phyloP scores from a whole-genome alignment of 2,329 filamentous ascomycete genomes.

The Aspergillaceae sp. region DNA sequence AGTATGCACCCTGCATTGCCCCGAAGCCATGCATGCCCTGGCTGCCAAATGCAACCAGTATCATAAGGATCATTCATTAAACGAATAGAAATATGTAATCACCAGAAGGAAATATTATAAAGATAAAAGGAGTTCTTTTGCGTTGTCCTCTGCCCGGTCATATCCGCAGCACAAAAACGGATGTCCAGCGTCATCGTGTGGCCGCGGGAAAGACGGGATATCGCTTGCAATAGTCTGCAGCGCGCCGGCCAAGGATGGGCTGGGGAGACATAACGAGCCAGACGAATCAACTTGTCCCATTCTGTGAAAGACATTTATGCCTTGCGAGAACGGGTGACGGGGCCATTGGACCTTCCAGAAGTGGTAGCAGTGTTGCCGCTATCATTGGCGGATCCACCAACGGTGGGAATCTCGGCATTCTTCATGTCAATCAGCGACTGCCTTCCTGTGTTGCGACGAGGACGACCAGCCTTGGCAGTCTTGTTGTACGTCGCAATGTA shows the following conservation, averaged over 20 bases:
- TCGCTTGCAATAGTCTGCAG: too few relatives aligned
- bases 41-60: constrained; percentile 16
- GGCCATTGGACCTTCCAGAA: constrained; percentile 35
- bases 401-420: constrained; percentile 53
- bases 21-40: constrained; percentile 13
- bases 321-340: constrained; percentile 40
- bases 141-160: neutral
- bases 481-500: constrained; percentile 93
- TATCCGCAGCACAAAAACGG: neutral
- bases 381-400: constrained; percentile 13
- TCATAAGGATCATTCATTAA: constrained; percentile 23
- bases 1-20: constrained; percentile 8
- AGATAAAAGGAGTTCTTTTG: neutral
- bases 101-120: constrained; percentile 3
- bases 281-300: neutral
- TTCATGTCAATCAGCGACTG: constrained; percentile 81
- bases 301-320: constrained; percentile 25
- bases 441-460: constrained; percentile 57
- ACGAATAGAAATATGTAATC: constrained; percentile 10
- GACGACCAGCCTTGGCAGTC: constrained; percentile 41
- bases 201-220: too few relatives aligned
- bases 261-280: too few relatives aligned
- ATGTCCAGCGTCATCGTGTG: neutral
- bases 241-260: too few relatives aligned
- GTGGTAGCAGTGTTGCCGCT: constrained; percentile 23